These are phyloP conservation scores for Elaeis guineensis DNA, from an alignment of 176 grass and related monocot genomes.

Conservation along the genomic window DNA sequence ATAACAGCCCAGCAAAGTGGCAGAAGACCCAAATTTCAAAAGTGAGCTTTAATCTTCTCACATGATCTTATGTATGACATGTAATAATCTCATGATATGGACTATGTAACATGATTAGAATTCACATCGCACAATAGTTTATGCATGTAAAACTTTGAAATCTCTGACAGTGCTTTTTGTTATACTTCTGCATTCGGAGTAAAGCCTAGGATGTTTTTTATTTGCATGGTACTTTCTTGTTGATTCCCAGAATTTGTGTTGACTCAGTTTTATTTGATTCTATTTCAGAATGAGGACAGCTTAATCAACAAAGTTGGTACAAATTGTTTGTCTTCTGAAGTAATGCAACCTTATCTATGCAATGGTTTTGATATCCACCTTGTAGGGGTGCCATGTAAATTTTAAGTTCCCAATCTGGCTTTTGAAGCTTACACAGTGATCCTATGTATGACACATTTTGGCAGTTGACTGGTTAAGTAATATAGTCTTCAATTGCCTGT, in stretches of 20 bases:
- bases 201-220: not conserved
- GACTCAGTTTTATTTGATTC: constrained; percentile 4
- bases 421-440: no score
- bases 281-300: constrained; percentile 24
- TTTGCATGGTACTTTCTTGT: not conserved
- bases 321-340: constrained; percentile 24
- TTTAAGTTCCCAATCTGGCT: constrained; percentile 29
- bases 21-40: constrained; percentile 38
- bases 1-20: constrained; percentile 51
- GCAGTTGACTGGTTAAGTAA: no score
- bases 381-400: constrained; percentile 74
- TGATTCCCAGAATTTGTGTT: not conserved
- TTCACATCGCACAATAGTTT: no score
- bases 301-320: constrained; percentile 13
- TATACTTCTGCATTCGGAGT: no score
- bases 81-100: no score
- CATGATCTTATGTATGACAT: no score
- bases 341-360: constrained; percentile 65
- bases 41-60: constrained; percentile 28
- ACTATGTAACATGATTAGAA: no score
- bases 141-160: no score
- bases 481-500: no score
- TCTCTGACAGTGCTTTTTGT: not conserved
- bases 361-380: constrained; percentile 91
- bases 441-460: no score